Evolutionary conservation across 176 grass and related monocot species (phyloP), one percentile per base, ranked within the genome.

Genomic region (Miscanthus lutarioriparius): DNA sequence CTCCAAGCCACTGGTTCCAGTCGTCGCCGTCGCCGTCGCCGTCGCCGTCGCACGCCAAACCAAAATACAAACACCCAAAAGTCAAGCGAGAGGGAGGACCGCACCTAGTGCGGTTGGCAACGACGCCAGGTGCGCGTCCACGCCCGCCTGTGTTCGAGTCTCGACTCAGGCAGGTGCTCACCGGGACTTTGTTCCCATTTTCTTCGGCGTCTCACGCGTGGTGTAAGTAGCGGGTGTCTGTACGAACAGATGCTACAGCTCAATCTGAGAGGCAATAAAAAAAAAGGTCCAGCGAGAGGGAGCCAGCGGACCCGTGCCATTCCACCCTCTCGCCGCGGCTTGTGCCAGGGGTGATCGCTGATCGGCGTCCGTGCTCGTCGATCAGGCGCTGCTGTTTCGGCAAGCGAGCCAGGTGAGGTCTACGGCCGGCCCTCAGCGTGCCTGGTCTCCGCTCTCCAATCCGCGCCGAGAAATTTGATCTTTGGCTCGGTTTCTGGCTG

Each of bases 41-140:
- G 69, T 76, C 48, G 70, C 70, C 1, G 20, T 84, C 87, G 6
- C n/a, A 32, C 37, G 38, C 77, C 78, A 33, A 76, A 64, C 70
- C 77, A 62, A 16, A 40, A 1, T 73, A 19, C 71, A 7, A 32
- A 10, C 3, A 39, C 30, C 59, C 87, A 81, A n/a, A 65, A 67
- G 72, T 86, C 88, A 72, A 86, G 64, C 14, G 64, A 53, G 63
- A 26, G 45, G 26, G 44, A 33, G 1, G n/a, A n/a, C n/a, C n/a
- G n/a, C n/a, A n/a, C n/a, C n/a, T n/a, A n/a, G n/a, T n/a, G n/a
- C n/a, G n/a, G n/a, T n/a, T n/a, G n/a, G n/a, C n/a, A n/a, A n/a
- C n/a, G n/a, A n/a, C n/a, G n/a, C n/a, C n/a, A n/a, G n/a, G n/a
- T n/a, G n/a, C n/a, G n/a, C n/a, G n/a, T n/a, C n/a, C n/a, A n/a